Evolutionary conservation across 1,284 basidiomycete species (phyloP), one percentile per base, ranked within the genome.

Genomic region (Termitomyces sp.): DNA sequence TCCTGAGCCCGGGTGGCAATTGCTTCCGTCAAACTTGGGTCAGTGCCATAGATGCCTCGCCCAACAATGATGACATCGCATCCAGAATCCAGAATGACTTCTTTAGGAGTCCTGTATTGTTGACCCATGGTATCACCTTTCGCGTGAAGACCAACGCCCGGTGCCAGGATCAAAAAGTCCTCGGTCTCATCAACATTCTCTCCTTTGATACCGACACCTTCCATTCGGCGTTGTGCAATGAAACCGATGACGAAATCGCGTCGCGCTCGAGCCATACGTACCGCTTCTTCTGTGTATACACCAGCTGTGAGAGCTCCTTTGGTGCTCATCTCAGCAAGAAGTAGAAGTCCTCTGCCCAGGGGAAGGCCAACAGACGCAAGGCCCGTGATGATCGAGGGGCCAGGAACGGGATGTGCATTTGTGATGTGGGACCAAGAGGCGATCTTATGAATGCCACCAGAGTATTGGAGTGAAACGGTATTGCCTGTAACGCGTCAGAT

Each of bases 41-140:
- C 82, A 57, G 83, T 83, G 15, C 92, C 93, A 70, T 98, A 97
- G 50, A 99, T 89, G 0, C 96, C 97, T 55, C 97, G 78, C 13
- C 97, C 97, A 38, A 99, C 97, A 61, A 99, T 99, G 67, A 99
- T 99, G 28, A 99, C 83, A 74, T 99, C 97, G 69, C 92, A 94
- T n/a, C 94, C 95, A 43, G 82, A 84, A 49, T 90, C 83, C 36
- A 82, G 69, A 15, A 99, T 77, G 21, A 97, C 96, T 69, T 96
- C 79, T 34, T 82, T 73, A 0, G 97, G 97, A 2, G 94, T 96
- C 54, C 94, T 80, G 72, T 99, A 99, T 70, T 98, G 94, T 73
- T 99, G 97, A 13, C 96, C 97, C 84, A 96, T 87, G 2, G 77
- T 75, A 70, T 99, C 97, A 2, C 92, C 93, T 60, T 82, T 87